These are phyloP conservation scores for Parathielavia appendiculata DNA, from an alignment of 495 filamentous ascomycete genomes.

Conservation along the genomic window DNA sequence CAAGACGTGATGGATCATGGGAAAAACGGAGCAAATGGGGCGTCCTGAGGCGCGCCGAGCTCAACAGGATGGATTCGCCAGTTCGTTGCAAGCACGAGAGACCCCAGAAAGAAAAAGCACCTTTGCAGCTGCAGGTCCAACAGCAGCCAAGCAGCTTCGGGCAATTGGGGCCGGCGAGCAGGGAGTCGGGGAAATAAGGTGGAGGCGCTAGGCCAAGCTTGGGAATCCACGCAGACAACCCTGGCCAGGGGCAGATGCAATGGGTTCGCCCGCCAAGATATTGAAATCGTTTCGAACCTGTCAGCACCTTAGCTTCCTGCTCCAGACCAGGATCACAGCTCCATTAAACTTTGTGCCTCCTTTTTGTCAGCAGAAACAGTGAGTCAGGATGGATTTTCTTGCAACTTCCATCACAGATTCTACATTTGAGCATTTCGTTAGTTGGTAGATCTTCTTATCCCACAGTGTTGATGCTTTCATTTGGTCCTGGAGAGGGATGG, in stretches of 20 bases:
- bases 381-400: background rate
- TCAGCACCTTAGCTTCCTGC: background rate
- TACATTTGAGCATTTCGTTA: no score
- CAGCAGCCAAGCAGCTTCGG: conserved; percentile 22
- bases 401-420: no score
- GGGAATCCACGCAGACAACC: conserved; percentile 23
- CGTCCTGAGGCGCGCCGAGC: conserved; percentile 19
- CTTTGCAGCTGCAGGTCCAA: conserved; percentile 19
- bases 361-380: background rate
- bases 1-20: conserved; percentile 12
- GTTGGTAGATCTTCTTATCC: no score
- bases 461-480: no score
- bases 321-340: background rate
- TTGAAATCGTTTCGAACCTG: background rate
- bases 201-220: conserved; percentile 20
- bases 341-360: no score
- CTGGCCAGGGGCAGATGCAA: conserved; percentile 24
- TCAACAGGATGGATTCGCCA: conserved; percentile 23
- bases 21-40: conserved; percentile 16
- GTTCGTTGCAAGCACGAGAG: conserved; percentile 14
- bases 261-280: conserved; percentile 4
- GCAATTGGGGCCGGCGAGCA: conserved; percentile 15
- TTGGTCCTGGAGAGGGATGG: no score
- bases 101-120: conserved; percentile 11
- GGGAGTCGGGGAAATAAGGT: conserved; percentile 31